Evolutionary conservation across 108 stramenopile species (phyloP).

Genomic region (Hondaea fermentalgiana): DNA sequence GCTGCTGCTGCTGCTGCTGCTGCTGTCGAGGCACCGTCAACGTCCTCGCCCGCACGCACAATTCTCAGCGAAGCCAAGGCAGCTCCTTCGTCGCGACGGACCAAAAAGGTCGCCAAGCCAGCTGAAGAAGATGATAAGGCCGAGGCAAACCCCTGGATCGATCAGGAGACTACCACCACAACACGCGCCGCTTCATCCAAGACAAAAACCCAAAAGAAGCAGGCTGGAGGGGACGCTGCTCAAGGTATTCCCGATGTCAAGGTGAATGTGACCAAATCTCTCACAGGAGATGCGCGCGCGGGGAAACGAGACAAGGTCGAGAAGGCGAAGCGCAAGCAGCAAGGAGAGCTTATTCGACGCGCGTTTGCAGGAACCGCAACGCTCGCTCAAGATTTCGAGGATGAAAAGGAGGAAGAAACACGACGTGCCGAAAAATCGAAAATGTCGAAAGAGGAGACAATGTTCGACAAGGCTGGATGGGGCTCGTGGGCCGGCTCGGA

Average conservation of each 20-base stretch:
- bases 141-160: not conserved
- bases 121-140: not conserved
- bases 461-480: constrained; percentile 59
- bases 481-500: constrained; percentile 79
- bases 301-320: not conserved
- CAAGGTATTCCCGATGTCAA: not conserved
- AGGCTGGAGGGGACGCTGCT: not conserved
- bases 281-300: not conserved
- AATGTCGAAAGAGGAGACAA: constrained; percentile 38
- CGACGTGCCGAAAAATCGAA: constrained; percentile 60
- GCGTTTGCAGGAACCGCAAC: constrained; percentile 79
- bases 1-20: no score
- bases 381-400: constrained; percentile 75
- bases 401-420: constrained; percentile 74
- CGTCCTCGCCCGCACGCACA: no score
- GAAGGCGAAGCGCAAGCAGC: constrained; percentile 29
- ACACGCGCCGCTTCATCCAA: no score
- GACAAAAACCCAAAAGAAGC: not conserved
- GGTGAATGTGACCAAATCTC: not conserved
- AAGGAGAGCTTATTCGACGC: constrained; percentile 76
- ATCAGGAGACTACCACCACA: not conserved
- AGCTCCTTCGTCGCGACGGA: no score
- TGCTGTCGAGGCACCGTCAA: no score
- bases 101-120: no score
- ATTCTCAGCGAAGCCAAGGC: no score